Percentiles rank a stretch among this genome's conserved stretches.
phyloP scores from a whole-genome alignment of 2,329 filamentous ascomycete species.

The Hypoxylon sp. region DNA sequence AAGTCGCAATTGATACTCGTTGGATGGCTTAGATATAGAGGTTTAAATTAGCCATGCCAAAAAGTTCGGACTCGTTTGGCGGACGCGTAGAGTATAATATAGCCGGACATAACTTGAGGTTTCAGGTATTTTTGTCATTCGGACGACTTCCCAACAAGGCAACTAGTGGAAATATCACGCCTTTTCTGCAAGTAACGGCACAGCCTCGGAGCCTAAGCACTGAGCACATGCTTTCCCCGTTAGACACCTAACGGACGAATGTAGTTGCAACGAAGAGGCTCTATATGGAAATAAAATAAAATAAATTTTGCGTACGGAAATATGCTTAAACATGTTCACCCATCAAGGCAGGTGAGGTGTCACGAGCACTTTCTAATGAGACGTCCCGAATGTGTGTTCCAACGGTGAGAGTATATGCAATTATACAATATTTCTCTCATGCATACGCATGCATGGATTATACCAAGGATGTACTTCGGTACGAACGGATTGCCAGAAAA shows the following conservation, averaged over 20 bases:
- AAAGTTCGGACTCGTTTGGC: background rate
- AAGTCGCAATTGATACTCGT: conserved; percentile 2
- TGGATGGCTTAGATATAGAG: conserved; percentile 6
- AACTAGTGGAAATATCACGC: conserved; percentile 23
- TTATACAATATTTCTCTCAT: background rate
- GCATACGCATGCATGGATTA: conserved; percentile 7
- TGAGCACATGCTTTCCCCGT: conserved; percentile 8
- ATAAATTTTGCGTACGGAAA: background rate
- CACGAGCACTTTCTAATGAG: conserved; percentile 8
- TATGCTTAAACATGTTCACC: background rate
- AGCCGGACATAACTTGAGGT: conserved; percentile 25
- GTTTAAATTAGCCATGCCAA: conserved; percentile 18
- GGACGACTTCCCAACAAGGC: conserved; percentile 30
- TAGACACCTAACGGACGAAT: background rate
- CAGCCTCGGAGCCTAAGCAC: background rate
- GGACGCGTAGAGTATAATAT: conserved; percentile 21
- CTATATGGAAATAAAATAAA: background rate
- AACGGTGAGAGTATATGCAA: background rate
- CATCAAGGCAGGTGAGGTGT: background rate
- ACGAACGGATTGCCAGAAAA: conserved; percentile 29
- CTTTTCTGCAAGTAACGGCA: conserved; percentile 15
- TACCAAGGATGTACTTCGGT: background rate
- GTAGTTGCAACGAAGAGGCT: background rate
- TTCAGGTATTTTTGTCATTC: conserved; percentile 38
- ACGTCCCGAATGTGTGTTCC: background rate